Evolutionary conservation across 441 rosid genomes (phyloP).

Genomic region (Pelargonium myrrhifolium): DNA sequence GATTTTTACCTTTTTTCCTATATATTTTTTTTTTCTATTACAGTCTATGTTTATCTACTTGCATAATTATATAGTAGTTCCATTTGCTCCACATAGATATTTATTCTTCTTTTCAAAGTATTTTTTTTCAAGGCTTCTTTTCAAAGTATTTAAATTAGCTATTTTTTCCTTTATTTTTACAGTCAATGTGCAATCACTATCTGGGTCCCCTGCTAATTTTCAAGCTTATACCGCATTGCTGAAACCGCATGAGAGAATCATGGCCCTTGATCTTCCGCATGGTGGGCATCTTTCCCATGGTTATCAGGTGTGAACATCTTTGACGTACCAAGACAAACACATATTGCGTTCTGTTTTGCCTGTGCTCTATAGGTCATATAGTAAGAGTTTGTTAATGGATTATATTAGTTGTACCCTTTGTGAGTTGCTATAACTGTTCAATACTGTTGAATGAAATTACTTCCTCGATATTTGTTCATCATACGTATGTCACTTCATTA

Average conservation of each 20-base stretch:
- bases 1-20: not conserved
- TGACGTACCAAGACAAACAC: not conserved
- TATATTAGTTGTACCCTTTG: not conserved
- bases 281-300: conserved; percentile 99
- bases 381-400: not conserved
- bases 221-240: conserved; percentile 87
- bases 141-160: not conserved
- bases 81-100: not conserved
- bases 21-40: no score
- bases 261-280: conserved; percentile 98
- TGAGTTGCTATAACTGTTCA: not conserved
- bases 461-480: not conserved
- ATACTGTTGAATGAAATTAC: not conserved
- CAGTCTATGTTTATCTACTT: not conserved
- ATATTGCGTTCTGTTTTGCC: not conserved
- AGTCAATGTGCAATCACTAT: conserved; percentile 93
- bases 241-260: conserved; percentile 94
- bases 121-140: no score
- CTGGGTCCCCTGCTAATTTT: conserved; percentile 96
- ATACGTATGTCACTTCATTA: not conserved
- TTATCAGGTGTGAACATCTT: conserved; percentile 61
- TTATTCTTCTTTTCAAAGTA: no score
- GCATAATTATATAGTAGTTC: not conserved
- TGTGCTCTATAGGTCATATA: not conserved
- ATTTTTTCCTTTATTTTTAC: conserved; percentile 27